A percentile compares a stretch with the other conserved stretches of the same genome.
phyloP scores from a whole-genome alignment of 1,284 basidiomycete species.

The Agaricales sp. region DNA sequence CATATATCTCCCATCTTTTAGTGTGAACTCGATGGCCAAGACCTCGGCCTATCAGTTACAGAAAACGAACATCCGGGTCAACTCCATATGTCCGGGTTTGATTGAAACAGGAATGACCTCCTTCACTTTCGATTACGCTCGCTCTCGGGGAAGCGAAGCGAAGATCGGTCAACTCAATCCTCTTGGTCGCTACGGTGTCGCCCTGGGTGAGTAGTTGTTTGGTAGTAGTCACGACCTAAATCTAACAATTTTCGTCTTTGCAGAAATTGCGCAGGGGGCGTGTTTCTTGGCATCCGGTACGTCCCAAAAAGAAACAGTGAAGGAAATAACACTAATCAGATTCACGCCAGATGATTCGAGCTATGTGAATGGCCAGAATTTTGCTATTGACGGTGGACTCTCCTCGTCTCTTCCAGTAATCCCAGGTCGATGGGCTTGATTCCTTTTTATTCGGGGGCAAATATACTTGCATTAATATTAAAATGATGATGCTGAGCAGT shows the following conservation, averaged over 20 bases:
- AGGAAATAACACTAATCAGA: neutral
- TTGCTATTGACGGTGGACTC: constrained; percentile 71
- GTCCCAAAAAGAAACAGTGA: constrained; percentile 12
- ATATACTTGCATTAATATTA: neutral
- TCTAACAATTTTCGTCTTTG: no score
- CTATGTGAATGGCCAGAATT: constrained; percentile 87
- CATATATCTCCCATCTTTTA: neutral
- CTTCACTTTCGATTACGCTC: constrained; percentile 66
- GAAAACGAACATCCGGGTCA: constrained; percentile 78
- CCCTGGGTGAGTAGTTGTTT: neutral
- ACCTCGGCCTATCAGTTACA: constrained; percentile 71
- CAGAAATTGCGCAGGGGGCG: constrained; percentile 78
- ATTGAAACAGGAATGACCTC: constrained; percentile 88
- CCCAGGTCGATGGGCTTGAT: constrained; percentile 24
- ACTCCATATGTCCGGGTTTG: constrained; percentile 87
- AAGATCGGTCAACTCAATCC: constrained; percentile 80
- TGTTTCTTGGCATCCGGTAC: constrained; percentile 83
- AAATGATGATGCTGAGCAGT: constrained; percentile 1
- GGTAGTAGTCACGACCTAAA: no score
- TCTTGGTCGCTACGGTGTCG: neutral
- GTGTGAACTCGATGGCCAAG: neutral
- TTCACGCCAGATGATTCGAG: constrained; percentile 73
- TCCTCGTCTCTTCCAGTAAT: constrained; percentile 23
- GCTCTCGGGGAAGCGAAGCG: constrained; percentile 54
- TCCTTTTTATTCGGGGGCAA: neutral